phyloP scores from a whole-genome alignment of 768 basidiomycete genomes.

The Lepiota subincarnata region DNA sequence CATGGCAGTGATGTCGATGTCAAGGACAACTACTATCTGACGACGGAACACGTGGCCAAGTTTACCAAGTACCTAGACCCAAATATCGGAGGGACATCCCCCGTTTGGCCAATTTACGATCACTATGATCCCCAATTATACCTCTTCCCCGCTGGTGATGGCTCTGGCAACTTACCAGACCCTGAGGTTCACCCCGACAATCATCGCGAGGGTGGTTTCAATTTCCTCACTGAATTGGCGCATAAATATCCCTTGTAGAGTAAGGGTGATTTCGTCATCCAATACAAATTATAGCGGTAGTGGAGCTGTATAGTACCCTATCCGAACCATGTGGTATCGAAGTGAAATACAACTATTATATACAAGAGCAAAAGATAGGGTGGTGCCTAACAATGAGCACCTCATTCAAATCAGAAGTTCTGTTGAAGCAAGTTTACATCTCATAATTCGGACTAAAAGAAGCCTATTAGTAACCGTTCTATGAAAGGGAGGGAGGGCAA shows the following conservation, averaged over 20 bases:
- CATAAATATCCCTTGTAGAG: neutral
- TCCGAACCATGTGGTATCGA: neutral
- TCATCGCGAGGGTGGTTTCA: neutral
- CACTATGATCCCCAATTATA: neutral
- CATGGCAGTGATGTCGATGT: slow-evolving; percentile 37
- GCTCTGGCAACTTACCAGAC: neutral
- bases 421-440: slow-evolving; percentile 40
- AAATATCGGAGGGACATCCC: slow-evolving; percentile 20
- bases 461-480: neutral
- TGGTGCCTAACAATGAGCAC: neutral
- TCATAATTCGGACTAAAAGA: slow-evolving; percentile 40
- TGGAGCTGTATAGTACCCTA: neutral
- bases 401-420: neutral
- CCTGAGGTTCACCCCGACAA: neutral
- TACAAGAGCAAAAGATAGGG: neutral
- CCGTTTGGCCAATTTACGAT: neutral
- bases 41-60: slow-evolving; percentile 36
- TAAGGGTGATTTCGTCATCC: neutral
- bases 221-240: neutral
- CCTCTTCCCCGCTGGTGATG: neutral
- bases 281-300: neutral
- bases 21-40: slow-evolving; percentile 23
- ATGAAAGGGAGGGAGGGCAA: neutral
- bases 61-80: slow-evolving; percentile 40
- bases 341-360: slow-evolving; percentile 2